A percentile compares a stretch with the other conserved stretches of the same genome.
phyloP scores from a whole-genome alignment of 2,329 filamentous ascomycete species.

The Xylariaceae sp. region DNA sequence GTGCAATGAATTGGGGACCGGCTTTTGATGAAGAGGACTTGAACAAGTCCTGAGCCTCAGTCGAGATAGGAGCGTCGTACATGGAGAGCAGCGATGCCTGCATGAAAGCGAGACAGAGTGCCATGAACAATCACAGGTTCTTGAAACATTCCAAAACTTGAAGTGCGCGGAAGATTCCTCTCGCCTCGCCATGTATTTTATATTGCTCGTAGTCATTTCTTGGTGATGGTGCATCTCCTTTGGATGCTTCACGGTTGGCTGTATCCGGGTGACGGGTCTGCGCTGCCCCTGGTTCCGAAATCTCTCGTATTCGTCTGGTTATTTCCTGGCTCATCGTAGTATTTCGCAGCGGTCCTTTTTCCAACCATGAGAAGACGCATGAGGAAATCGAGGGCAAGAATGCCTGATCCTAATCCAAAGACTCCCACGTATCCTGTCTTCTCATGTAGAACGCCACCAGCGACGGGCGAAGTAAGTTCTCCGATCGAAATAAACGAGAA shows the following conservation, averaged over 20 bases:
- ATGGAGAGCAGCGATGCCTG: conserved; percentile 38
- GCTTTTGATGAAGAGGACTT: conserved; percentile 33
- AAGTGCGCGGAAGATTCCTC: conserved; percentile 36
- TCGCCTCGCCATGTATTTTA: conserved; percentile 39
- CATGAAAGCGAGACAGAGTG: conserved; percentile 38
- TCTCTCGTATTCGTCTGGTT: conserved; percentile 18
- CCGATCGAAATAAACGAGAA: conserved; percentile 58
- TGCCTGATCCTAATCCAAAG: conserved; percentile 51
- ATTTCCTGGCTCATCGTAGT: conserved; percentile 27
- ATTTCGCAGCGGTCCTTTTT: conserved; percentile 52
- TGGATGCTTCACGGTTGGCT: conserved; percentile 26
- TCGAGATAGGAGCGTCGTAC: conserved; percentile 39
- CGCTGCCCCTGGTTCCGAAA: conserved; percentile 12
- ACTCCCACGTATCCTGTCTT: conserved; percentile 56
- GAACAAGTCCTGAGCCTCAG: conserved; percentile 35
- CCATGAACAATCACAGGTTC: conserved; percentile 37
- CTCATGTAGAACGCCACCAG: conserved; percentile 58
- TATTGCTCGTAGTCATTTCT: conserved; percentile 35
- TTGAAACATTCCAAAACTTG: conserved; percentile 45
- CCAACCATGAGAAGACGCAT: conserved; percentile 61
- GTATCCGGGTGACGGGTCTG: conserved; percentile 12
- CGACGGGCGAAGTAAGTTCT: conserved; percentile 51
- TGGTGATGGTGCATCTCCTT: conserved; percentile 38
- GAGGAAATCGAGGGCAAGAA: conserved; percentile 55
- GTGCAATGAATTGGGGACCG: conserved; percentile 36